Base-by-base conservation (phyloP, 2,329 filamentous ascomycete species). In the Lecanosticta acicola region DNA sequence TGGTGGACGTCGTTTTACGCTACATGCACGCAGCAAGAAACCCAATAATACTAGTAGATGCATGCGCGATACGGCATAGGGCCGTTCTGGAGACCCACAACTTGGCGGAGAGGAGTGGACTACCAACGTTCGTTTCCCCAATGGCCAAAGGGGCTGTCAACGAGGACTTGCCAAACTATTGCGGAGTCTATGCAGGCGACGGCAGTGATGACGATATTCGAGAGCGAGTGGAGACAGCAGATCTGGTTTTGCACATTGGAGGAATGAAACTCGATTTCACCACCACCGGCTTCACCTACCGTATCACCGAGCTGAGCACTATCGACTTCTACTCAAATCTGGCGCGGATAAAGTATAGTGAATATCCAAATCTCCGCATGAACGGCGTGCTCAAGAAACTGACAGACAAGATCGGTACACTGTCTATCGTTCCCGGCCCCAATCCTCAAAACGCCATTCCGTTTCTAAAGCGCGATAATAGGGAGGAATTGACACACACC, bases 61-160 rank as follows among this genome's bases (percentile, higher is more conserved):
- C 74, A 2, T 69, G 74, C 45, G 69, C 66, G 13, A 59, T 68
- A 35, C 56, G 66, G 0, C 59, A 70, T 32, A 64, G 66, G n/a
- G 67, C 74, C 26, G 52, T 68, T 1, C 58, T 69, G 1, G 63
- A 71, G 13, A 59, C 73, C 1, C 64, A 75, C 45, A 53, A 66
- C 11, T 57, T 79, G 17, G 67, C 73, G 5, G 59, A 67, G 21
- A 38, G 58, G 2, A 76, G 72, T 0, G 59, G 62, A 0, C 74
- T 72, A 63, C 74, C 75, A 0, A 76, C 71, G 0, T 74, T 68
- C 57, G 70, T 68, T 1, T 71, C 71, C 0, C 63, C 66, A 0
- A 74, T 74, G 20, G 73, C 72, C 3, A 78, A 78, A 58, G 69
- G 75, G 2, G 60, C 78, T 10, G 54, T 78, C 20, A 67, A 77